A percentile compares a stretch with the other conserved stretches of the same genome.
Conservation (phyloP, 176 grass and related monocot genomes). For the Dactylis glomerata region DNA sequence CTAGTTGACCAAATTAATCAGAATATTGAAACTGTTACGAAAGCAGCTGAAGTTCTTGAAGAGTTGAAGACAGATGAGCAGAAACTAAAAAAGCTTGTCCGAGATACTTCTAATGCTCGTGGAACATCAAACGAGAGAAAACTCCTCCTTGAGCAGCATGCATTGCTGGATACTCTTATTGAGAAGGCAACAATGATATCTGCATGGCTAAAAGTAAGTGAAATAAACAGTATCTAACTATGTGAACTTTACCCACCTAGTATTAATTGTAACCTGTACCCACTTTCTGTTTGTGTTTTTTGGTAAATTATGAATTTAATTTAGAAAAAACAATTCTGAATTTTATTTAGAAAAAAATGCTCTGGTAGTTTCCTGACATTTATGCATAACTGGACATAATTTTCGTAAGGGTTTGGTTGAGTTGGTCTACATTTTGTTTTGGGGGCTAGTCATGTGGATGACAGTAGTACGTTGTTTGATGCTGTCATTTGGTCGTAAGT, state of each 20-base stretch:
- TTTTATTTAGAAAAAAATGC: neutral
- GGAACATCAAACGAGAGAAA: slow-evolving; percentile 82
- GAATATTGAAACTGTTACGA: slow-evolving; percentile 70
- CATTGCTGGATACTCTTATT: slow-evolving; percentile 68
- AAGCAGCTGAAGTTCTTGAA: slow-evolving; percentile 62
- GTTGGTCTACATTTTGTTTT: neutral
- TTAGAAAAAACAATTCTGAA: neutral
- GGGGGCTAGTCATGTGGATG: neutral
- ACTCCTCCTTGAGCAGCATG: slow-evolving; percentile 60
- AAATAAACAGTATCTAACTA: slow-evolving; percentile 11
- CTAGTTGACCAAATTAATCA: slow-evolving; percentile 62
- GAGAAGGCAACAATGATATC: slow-evolving; percentile 56
- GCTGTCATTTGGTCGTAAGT: neutral
- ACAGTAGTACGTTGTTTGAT: neutral
- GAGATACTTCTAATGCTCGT: slow-evolving; percentile 47
- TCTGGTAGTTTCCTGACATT: neutral
- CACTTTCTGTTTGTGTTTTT: neutral
- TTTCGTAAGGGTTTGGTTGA: neutral
- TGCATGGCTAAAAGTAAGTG: slow-evolving; percentile 91
- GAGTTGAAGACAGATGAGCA: slow-evolving; percentile 73
- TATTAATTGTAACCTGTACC: neutral
- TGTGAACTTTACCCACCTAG: neutral
- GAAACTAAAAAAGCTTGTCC: slow-evolving; percentile 76
- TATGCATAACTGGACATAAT: slow-evolving; percentile 10
- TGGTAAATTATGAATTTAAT: neutral